Evolutionary conservation across 495 filamentous ascomycete species (phyloP).

Genomic region (Hypomontagnella monticulosa): DNA sequence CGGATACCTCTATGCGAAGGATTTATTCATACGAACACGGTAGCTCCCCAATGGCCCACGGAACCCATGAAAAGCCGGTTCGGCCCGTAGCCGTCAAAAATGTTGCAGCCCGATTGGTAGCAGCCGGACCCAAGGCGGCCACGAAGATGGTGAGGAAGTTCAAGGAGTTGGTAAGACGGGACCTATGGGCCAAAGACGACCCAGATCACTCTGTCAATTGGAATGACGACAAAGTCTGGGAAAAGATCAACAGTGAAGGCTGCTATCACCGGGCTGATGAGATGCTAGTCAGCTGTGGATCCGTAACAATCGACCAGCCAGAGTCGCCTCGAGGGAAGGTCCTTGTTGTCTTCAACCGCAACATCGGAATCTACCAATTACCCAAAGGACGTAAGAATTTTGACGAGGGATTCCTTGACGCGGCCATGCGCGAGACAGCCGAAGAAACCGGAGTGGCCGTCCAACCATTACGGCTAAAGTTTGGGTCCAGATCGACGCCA

Average conservation of each 20-base stretch:
- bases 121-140: conserved; percentile 18
- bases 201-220: conserved; percentile 37
- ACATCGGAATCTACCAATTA: conserved; percentile 55
- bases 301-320: conserved; percentile 53
- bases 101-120: conserved; percentile 9
- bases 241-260: conserved; percentile 42
- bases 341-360: conserved; percentile 55
- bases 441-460: conserved; percentile 57
- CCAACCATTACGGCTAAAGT: conserved; percentile 48
- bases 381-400: conserved; percentile 60
- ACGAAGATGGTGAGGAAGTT: conserved; percentile 35
- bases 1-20: not conserved
- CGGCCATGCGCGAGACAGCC: conserved; percentile 57
- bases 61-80: conserved; percentile 26
- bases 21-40: not conserved
- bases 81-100: conserved; percentile 22
- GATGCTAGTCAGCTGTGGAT: conserved; percentile 56
- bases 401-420: conserved; percentile 51
- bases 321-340: conserved; percentile 43
- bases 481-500: conserved; percentile 48
- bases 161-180: conserved; percentile 33
- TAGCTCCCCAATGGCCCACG: conserved; percentile 26
- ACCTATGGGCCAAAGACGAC: conserved; percentile 38
- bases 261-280: conserved; percentile 49
- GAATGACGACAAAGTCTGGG: conserved; percentile 43